A percentile compares a stretch with the other conserved stretches of the same genome.
These are phyloP conservation scores for Ogataea pini DNA, from an alignment of 805 yeast genomes.

Conservation along the genomic window DNA sequence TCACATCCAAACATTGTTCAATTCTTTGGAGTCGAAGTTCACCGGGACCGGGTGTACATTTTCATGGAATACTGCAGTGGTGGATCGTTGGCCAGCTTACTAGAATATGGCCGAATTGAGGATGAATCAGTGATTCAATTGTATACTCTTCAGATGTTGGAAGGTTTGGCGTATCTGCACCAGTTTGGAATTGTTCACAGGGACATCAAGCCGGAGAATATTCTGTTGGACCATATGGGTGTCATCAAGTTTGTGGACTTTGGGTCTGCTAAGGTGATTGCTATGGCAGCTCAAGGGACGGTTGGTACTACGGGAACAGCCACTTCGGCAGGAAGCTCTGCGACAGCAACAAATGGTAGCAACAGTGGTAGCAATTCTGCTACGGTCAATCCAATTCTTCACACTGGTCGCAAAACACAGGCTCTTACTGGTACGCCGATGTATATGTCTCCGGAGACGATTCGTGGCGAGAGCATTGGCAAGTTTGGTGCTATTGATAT, in stretches of 20 bases:
- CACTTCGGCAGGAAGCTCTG: background rate
- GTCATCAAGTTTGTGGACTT: constrained; percentile 95
- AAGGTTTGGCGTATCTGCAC: constrained; percentile 92
- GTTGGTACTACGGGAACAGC: background rate
- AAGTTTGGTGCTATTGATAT: constrained; percentile 75
- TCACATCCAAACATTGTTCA: constrained; percentile 97
- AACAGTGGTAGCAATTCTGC: constrained; percentile 13
- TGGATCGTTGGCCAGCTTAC: constrained; percentile 82
- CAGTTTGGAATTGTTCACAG: constrained; percentile 95
- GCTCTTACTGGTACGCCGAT: constrained; percentile 90
- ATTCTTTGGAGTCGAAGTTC: constrained; percentile 96
- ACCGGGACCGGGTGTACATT: constrained; percentile 89
- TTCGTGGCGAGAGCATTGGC: constrained; percentile 70
- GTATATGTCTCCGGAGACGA: constrained; percentile 98
- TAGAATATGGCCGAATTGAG: constrained; percentile 91
- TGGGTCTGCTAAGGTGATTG: constrained; percentile 93
- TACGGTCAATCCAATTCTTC: constrained; percentile 20
- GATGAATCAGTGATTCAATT: constrained; percentile 92
- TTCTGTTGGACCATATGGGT: constrained; percentile 85
- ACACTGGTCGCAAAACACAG: constrained; percentile 30
- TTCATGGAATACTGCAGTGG: constrained; percentile 98
- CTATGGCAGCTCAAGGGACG: constrained; percentile 51
- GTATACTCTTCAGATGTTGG: constrained; percentile 88
- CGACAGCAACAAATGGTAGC: constrained; percentile 15
- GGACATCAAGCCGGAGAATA: constrained; percentile 94